Base-by-base conservation (phyloP, 208 protist species). In the Lotmaria passim region DNA sequence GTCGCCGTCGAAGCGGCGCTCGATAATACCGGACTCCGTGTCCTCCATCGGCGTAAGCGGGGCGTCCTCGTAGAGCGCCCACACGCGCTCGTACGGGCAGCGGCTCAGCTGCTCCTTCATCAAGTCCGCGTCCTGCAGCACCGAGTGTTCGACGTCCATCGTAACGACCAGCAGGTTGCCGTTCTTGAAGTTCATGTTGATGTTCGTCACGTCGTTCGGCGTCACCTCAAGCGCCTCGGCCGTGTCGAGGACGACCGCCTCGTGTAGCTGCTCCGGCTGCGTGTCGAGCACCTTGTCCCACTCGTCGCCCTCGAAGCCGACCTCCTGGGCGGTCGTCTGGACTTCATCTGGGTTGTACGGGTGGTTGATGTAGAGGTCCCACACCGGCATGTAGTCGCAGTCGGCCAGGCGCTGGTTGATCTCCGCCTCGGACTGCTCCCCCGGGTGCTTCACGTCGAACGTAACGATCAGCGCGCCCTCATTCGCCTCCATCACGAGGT, bases 1-100 rank as follows among this genome's bases (percentile, higher is more conserved):
- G 28, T 85, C 80, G 61, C 86, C 82, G 30, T 86, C 77, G 52
- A 91, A 91, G 41, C 43, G 52, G 69, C 79, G 77, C 76, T 85
- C 79, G n/a, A 88, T 46, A 41, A 71, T 55, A n/a, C 44, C 72
- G n/a, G 81, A 84, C 69, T 84, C 77, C 39, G 63, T 43, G 28
- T 80, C 62, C 24, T 59, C 74, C 50, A 53, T 15, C 19, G 59
- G 58, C 34, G 69, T 68, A 30, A 61, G 39, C 17, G 48, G 69
- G 14, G 52, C 69, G 48, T 66, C 51, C 28, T 67, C 78, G 56
- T 81, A 84, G 21, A 83, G 71, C 0, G 71, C 73, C 87, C 87
- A 93, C 30, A 93, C 71, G 38, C 78, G 75, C 52, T 78, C 64
- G 73, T 81, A 89, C 4, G 75, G 59, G 74, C 71, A 89, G 34